Conservation (phyloP, 768 basidiomycete species). For the Kwoniella dendrophila region DNA sequence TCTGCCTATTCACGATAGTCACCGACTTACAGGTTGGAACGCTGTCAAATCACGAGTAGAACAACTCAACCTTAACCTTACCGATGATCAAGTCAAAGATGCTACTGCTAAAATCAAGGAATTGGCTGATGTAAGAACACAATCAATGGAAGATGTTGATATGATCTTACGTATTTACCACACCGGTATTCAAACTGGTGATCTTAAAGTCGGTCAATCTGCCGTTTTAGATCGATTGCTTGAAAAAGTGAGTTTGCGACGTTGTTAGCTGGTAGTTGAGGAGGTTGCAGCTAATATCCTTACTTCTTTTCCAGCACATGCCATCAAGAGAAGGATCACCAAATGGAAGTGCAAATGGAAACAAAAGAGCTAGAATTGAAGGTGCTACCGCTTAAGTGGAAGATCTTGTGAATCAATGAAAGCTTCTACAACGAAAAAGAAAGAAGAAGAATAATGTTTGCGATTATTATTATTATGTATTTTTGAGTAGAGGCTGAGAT, state of each 20-base stretch:
- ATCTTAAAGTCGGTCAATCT: constrained; percentile 91
- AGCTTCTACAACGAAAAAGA: neutral
- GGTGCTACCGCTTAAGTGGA: constrained; percentile 23
- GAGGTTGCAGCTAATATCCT: neutral
- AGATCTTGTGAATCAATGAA: neutral
- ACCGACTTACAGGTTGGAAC: constrained; percentile 97
- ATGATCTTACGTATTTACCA: constrained; percentile 94
- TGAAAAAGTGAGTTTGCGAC: constrained; percentile 61
- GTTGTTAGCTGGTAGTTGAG: neutral
- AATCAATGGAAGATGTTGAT: constrained; percentile 99
- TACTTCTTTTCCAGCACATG: constrained; percentile 35
- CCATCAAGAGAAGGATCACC: constrained; percentile 50
- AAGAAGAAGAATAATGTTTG: neutral
- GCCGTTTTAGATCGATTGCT: constrained; percentile 85
- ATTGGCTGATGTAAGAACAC: constrained; percentile 95
- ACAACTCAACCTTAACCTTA: constrained; percentile 85
- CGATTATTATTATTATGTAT: too few species aligned
- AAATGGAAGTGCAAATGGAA: constrained; percentile 24
- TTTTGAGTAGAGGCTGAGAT: too few species aligned
- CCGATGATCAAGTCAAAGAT: constrained; percentile 96
- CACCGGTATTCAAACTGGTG: constrained; percentile 86
- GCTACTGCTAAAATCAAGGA: constrained; percentile 98
- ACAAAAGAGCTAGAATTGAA: constrained; percentile 34
- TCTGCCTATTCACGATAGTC: constrained; percentile 62
- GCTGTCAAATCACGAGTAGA: constrained; percentile 99